Evolutionary conservation across 345 rosid species (phyloP).

Genomic region (Schrenkiella parvula): DNA sequence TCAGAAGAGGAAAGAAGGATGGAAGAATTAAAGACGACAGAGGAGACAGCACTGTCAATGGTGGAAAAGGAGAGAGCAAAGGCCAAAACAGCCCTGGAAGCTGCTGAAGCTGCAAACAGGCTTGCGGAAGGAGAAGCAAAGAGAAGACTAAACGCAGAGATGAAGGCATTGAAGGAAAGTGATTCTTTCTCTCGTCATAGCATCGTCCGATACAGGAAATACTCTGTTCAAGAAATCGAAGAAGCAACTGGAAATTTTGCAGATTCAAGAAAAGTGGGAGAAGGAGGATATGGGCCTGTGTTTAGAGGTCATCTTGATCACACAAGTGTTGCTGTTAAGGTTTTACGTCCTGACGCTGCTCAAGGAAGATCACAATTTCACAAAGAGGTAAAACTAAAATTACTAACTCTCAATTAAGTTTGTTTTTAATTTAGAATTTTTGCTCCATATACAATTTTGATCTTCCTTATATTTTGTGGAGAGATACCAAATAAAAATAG

Average conservation of each 20-base stretch:
- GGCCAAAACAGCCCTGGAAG: conserved; percentile 62
- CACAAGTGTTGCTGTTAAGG: conserved; percentile 82
- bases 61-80: conserved; percentile 59
- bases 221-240: conserved; percentile 75
- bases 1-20: conserved; percentile 56
- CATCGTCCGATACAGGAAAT: conserved; percentile 61
- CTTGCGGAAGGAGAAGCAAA: conserved; percentile 57
- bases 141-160: conserved; percentile 44
- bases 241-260: conserved; percentile 53
- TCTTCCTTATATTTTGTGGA: too few species aligned
- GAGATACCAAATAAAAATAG: too few species aligned
- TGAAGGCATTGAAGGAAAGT: conserved; percentile 45
- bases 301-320: conserved; percentile 79
- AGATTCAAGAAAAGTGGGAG: conserved; percentile 63
- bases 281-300: conserved; percentile 99
- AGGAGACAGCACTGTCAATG: conserved; percentile 58
- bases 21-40: conserved; percentile 58
- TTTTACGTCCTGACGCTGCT: conserved; percentile 87
- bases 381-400: conserved; percentile 51
- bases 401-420: neutral
- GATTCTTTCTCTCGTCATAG: conserved; percentile 20
- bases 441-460: neutral
- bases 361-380: conserved; percentile 88
- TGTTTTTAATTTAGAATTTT: neutral
- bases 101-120: conserved; percentile 69